Conservation (phyloP, 2,329 filamentous ascomycete genomes). For the Myriangium duriaei region DNA sequence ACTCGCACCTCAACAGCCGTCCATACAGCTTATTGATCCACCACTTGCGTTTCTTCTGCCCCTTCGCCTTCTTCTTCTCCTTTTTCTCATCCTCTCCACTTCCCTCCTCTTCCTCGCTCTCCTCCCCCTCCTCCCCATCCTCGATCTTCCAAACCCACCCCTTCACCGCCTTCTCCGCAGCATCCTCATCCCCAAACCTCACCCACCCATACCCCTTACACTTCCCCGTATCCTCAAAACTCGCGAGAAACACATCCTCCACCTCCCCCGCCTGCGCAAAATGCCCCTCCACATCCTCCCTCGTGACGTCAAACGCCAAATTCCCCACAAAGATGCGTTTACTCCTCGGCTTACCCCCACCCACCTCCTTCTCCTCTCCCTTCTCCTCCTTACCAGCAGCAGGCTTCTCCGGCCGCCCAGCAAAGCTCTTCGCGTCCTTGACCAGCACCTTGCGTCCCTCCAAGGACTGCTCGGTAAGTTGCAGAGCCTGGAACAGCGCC, state of each 20-base stretch:
- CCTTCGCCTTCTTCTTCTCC: constrained; percentile 25
- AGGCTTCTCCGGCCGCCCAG: constrained; percentile 69
- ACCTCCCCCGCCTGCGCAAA: constrained; percentile 78
- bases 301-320: constrained; percentile 41
- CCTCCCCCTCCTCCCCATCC: constrained; percentile 35
- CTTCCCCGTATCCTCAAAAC: constrained; percentile 92
- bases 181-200: constrained; percentile 67
- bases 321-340: constrained; percentile 73
- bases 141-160: constrained; percentile 62
- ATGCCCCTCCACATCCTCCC: constrained; percentile 67
- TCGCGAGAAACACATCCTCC: constrained; percentile 74
- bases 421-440: constrained; percentile 82
- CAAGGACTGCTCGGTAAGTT: constrained; percentile 72
- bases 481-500: constrained; percentile 64
- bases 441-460: constrained; percentile 72
- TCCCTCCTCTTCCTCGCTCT: constrained; percentile 32
- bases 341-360: constrained; percentile 48
- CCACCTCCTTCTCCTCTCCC: constrained; percentile 27
- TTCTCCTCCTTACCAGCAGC: constrained; percentile 19
- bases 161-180: constrained; percentile 63
- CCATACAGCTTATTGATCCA: constrained; percentile 79
- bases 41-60: constrained; percentile 46
- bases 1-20: constrained; percentile 73
- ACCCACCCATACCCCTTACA: constrained; percentile 98
- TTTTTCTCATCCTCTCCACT: constrained; percentile 18